These are phyloP conservation scores for Anthoceros angustus DNA, from an alignment of 225 moss, liverwort and hornwort genomes.

Conservation along the genomic window DNA sequence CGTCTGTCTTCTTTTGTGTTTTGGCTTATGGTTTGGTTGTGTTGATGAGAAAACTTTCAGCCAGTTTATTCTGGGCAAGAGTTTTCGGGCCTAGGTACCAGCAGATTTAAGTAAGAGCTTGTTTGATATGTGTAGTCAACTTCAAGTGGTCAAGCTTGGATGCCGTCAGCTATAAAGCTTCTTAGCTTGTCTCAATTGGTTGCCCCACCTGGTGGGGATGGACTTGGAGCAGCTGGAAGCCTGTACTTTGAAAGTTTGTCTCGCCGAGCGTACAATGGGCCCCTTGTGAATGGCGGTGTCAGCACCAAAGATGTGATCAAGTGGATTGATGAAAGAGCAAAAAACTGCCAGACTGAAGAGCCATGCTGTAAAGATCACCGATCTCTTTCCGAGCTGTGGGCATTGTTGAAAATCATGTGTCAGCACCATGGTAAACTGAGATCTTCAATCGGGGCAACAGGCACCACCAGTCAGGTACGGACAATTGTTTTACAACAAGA, in stretches of 20 bases:
- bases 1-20: neutral
- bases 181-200: conserved; percentile 35
- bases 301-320: conserved; percentile 59
- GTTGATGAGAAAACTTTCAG: neutral
- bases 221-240: conserved; percentile 18
- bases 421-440: conserved; percentile 84
- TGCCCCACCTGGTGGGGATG: conserved; percentile 21
- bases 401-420: conserved; percentile 65
- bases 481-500: no score
- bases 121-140: conserved; percentile 27
- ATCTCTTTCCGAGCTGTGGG: conserved; percentile 53
- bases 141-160: conserved; percentile 58
- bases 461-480: conserved; percentile 50
- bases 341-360: conserved; percentile 33
- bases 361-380: conserved; percentile 11
- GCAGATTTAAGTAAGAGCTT: conserved; percentile 10
- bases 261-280: conserved; percentile 30
- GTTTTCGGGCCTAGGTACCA: no score
- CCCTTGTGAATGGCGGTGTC: conserved; percentile 46
- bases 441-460: conserved; percentile 39
- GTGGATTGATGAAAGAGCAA: conserved; percentile 72
- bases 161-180: conserved; percentile 48
- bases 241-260: conserved; percentile 20
- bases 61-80: no score
- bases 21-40: neutral